These are phyloP conservation scores for Flaveria ramosissima DNA, from an alignment of 129 eudicot species.

Conservation along the genomic window DNA sequence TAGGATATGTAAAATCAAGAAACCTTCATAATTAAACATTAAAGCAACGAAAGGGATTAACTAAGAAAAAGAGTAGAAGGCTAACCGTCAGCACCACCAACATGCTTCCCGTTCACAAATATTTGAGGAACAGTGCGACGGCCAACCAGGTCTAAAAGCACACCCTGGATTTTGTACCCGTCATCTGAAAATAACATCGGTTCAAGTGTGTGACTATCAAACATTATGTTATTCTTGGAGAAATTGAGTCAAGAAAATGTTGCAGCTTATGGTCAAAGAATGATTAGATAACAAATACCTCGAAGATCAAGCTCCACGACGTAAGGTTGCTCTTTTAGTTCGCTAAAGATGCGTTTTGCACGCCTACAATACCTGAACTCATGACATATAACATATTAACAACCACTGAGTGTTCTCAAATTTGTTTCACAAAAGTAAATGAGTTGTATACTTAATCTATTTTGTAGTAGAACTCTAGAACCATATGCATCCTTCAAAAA, in stretches of 20 bases:
- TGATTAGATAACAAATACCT: conserved; percentile 44
- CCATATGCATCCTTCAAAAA: too few relatives aligned
- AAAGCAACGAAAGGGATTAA: neutral
- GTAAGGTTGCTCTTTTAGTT: conserved; percentile 72
- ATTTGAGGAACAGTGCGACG: conserved; percentile 96
- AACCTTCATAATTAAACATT: neutral
- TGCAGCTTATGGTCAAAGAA: neutral
- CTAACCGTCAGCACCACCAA: conserved; percentile 94
- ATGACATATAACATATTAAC: conserved; percentile 18
- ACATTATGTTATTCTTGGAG: neutral
- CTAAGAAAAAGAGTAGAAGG: conserved; percentile 22
- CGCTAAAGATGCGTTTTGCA: conserved; percentile 67
- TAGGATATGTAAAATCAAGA: conserved; percentile 14
- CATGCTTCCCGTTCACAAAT: conserved; percentile 93
- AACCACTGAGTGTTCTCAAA: conserved; percentile 8
- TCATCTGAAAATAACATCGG: conserved; percentile 53
- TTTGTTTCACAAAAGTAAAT: conserved; percentile 4
- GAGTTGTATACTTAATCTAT: neutral
- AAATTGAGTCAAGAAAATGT: conserved; percentile 6
- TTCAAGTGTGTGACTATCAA: neutral
- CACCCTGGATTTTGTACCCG: conserved; percentile 75
- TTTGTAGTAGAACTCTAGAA: too few relatives aligned
- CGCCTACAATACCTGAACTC: conserved; percentile 62
- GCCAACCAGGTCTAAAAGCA: conserved; percentile 83
- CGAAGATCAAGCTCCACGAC: conserved; percentile 96